These are phyloP conservation scores for Colletotrichum somersetense DNA, from an alignment of 2,329 filamentous ascomycete species.

Conservation along the genomic window DNA sequence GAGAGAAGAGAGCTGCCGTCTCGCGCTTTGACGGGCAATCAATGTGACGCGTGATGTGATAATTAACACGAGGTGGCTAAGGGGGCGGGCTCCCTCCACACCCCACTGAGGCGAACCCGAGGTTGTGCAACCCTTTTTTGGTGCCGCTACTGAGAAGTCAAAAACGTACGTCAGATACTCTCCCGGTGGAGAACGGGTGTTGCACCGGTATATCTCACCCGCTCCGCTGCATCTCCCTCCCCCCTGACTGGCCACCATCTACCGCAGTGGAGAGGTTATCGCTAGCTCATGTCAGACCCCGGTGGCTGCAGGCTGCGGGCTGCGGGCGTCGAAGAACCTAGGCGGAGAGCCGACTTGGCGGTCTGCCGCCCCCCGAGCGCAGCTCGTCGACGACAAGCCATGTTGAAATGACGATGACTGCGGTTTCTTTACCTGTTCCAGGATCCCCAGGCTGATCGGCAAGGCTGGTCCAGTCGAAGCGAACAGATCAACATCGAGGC, in stretches of 20 bases:
- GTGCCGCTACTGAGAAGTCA: neutral
- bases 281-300: neutral
- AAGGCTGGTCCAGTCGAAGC: neutral
- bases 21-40: neutral
- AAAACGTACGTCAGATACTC: neutral
- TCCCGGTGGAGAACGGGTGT: constrained; percentile 1
- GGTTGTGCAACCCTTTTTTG: neutral
- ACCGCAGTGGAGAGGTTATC: constrained; percentile 5
- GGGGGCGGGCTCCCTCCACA: neutral
- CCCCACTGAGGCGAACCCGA: neutral
- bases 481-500: neutral
- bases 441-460: constrained; percentile 13
- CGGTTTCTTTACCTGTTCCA: constrained; percentile 20
- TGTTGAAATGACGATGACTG: constrained; percentile 25
- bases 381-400: neutral
- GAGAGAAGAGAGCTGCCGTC: neutral
- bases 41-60: neutral
- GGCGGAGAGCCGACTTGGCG: neutral
- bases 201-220: constrained; percentile 11
- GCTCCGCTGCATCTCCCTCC: constrained; percentile 1
- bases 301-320: neutral
- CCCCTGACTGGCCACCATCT: constrained; percentile 11
- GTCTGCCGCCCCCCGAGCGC: neutral
- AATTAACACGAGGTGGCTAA: neutral
- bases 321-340: constrained; percentile 2